Evolutionary conservation across 1,139 yeast species (phyloP), one percentile per base, ranked within the genome.

Genomic region (Blastobotrys raffinosifermentans): DNA sequence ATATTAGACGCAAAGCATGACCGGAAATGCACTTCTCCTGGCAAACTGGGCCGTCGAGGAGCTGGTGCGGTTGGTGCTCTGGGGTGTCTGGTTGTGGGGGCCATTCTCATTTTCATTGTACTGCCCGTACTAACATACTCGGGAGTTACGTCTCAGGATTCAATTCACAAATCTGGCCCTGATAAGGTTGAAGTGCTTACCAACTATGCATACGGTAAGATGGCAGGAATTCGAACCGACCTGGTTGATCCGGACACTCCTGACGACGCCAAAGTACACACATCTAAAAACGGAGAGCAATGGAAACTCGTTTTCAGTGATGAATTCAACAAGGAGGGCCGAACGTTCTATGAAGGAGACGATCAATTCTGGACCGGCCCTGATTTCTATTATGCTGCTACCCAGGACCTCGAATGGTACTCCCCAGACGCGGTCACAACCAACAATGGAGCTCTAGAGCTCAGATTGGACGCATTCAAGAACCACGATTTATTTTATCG

Each of bases 231-330:
- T 31, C 67, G 94, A 49, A 70, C 78, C 1, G 48, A 57, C 18
- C 63, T 83, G 36, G 70, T 85, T 4, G 94, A 84, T 54, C 80
- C 83, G 8, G 94, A 84, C 53, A 85, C 94, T 2, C 94, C 95
- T 1, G 33, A 52, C 1, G 61, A 58, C 14, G 85, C 78, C 0
- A 25, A 32, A 35, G 68, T 70, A 2, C 68, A 66, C 45, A 63
- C 57, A 17, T 65, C 74, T 2, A 58, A 60, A 38, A 69, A 66
- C 44, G 91, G 89, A 13, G 70, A 73, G n/a, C 53, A 55, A 6
- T 82, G 93, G 91, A 51, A 61, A 0, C 67, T 85, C 50, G 87
- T 77, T 1, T 84, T 85, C 51, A 76, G 85, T n/a, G 94, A 84
- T 59, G 94, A 84, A 59, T 84, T 84, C 59, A 80, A 80, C 51